These are phyloP conservation scores for Dujonia santamariae DNA, from an alignment of 1,139 yeast species.

Conservation along the genomic window DNA sequence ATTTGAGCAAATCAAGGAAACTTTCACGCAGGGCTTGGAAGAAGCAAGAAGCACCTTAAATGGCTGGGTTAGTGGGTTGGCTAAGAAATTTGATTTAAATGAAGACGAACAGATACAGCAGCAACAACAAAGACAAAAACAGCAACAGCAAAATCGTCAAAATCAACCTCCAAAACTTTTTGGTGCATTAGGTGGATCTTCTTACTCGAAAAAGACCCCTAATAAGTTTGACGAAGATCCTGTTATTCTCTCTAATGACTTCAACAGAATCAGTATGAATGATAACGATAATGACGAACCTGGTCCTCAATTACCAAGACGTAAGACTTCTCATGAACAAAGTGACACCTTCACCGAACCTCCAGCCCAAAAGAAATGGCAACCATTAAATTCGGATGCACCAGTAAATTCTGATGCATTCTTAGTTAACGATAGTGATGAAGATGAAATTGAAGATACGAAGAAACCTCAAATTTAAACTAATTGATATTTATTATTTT, in stretches of 20 bases:
- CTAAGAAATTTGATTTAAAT: constrained; percentile 47
- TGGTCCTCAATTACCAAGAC: constrained; percentile 43
- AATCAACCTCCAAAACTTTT: constrained; percentile 32
- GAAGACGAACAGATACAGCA: constrained; percentile 12
- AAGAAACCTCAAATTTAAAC: constrained; percentile 5
- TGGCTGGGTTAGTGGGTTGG: constrained; percentile 76
- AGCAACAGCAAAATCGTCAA: constrained; percentile 2
- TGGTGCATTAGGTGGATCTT: constrained; percentile 49
- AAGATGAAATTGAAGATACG: constrained; percentile 41
- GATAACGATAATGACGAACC: constrained; percentile 28
- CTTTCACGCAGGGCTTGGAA: constrained; percentile 72
- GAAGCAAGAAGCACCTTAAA: constrained; percentile 80
- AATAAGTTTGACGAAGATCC: constrained; percentile 54
- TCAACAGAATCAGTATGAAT: constrained; percentile 53
- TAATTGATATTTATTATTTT: no score
- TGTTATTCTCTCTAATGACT: constrained; percentile 50
- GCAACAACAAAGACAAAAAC: constrained; percentile 8
- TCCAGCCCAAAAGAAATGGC: constrained; percentile 48
- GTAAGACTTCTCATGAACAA: constrained; percentile 13
- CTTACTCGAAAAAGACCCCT: constrained; percentile 28
- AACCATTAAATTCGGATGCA: constrained; percentile 53
- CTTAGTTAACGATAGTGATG: constrained; percentile 76
- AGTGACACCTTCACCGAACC: constrained; percentile 9
- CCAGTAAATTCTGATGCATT: constrained; percentile 71
- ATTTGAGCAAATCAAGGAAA: constrained; percentile 67